phyloP scores from a whole-genome alignment of 2,329 filamentous ascomycete genomes.

The Fusarium pseudocircinatum region DNA sequence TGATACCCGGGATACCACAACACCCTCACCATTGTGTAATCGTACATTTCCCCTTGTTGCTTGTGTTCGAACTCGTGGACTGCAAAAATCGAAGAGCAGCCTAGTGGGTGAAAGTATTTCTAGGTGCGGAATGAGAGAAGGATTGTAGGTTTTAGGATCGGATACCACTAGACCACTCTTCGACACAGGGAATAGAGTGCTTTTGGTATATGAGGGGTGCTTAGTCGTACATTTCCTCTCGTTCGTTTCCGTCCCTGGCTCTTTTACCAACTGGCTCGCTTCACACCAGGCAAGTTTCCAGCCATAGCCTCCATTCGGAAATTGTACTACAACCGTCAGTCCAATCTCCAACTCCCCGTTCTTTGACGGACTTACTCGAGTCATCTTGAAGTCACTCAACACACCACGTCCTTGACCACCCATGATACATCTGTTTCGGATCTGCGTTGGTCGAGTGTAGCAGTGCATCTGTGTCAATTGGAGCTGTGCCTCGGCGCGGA shows the following conservation, averaged over 20 bases:
- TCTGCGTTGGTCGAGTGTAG: slow-evolving; percentile 93
- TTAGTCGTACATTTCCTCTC: slow-evolving; percentile 31
- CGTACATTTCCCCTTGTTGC: slow-evolving; percentile 27
- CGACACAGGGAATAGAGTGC: neutral
- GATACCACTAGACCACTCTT: neutral
- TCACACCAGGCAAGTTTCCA: slow-evolving; percentile 89
- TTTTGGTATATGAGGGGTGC: neutral
- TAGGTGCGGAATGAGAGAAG: neutral
- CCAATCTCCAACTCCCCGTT: neutral
- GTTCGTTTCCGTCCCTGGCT: neutral
- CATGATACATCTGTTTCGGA: slow-evolving; percentile 91
- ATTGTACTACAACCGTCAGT: slow-evolving; percentile 74
- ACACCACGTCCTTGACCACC: slow-evolving; percentile 91
- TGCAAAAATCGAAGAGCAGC: neutral
- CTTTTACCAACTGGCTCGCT: slow-evolving; percentile 92
- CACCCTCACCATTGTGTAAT: slow-evolving; percentile 3
- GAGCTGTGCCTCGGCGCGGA: slow-evolving; percentile 90
- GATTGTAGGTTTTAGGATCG: neutral
- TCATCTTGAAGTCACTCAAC: slow-evolving; percentile 92
- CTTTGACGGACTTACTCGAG: slow-evolving; percentile 72
- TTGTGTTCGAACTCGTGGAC: neutral
- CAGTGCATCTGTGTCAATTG: slow-evolving; percentile 94
- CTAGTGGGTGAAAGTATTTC: neutral
- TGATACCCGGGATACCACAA: neutral
- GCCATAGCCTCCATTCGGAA: slow-evolving; percentile 90